Conservation (phyloP, 139 green algal genomes). For the Micractinium sp. region DNA sequence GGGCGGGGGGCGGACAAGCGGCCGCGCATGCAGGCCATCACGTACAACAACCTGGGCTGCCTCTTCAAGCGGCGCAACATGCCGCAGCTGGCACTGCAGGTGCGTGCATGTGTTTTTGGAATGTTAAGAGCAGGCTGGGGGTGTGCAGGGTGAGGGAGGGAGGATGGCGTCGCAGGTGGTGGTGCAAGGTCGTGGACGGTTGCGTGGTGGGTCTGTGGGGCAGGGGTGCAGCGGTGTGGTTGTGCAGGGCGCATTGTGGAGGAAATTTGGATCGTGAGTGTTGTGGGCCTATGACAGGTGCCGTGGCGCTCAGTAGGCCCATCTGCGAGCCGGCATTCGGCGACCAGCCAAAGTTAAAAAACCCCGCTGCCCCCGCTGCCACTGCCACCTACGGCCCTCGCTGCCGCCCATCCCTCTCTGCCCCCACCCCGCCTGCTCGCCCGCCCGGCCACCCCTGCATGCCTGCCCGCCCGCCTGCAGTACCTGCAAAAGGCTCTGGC, state of each 20-base stretch:
- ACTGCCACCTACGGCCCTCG: no score
- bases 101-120: not conserved
- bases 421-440: no score
- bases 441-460: not conserved
- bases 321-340: no score
- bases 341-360: no score
- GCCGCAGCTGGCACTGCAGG: slow-evolving; percentile 42
- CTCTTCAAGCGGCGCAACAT: slow-evolving; percentile 37
- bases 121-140: not conserved
- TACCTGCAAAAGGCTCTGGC: slow-evolving; percentile 45
- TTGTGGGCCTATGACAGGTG: no score
- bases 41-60: slow-evolving; percentile 58
- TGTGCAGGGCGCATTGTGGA: no score
- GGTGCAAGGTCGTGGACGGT: no score
- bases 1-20: not conserved
- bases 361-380: not conserved
- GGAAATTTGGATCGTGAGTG: no score
- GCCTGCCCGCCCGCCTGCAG: slow-evolving; percentile 1
- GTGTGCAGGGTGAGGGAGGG: not conserved
- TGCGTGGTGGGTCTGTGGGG: no score
- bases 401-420: not conserved
- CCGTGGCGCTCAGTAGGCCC: no score
- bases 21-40: slow-evolving; percentile 36
- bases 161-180: no score
- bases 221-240: no score